Percentiles rank a stretch among this genome's conserved stretches.
These are phyloP conservation scores for Phycomyces nitens DNA, from an alignment of 192 early-diverging fungal genomes.

Conservation along the genomic window DNA sequence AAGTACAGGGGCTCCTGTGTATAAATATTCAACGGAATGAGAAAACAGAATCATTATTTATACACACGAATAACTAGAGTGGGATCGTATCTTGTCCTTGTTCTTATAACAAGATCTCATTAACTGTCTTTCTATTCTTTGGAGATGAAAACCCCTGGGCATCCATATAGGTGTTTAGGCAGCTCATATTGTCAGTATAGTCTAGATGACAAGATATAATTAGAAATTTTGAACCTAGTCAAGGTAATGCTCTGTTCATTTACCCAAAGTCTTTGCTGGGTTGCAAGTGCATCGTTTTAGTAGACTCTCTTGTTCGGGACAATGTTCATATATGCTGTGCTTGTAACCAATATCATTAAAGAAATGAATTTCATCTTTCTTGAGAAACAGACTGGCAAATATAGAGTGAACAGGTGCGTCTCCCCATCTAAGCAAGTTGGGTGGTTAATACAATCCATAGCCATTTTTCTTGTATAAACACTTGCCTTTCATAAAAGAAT, in stretches of 20 bases:
- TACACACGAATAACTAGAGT: no score
- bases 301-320: conserved; percentile 14
- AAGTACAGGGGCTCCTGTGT: no score
- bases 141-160: not conserved
- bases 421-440: conserved; percentile 49
- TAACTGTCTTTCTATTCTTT: conserved; percentile 7
- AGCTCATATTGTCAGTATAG: conserved; percentile 17
- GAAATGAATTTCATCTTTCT: conserved; percentile 60
- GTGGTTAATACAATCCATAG: not conserved
- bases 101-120: conserved; percentile 4
- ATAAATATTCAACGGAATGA: no score
- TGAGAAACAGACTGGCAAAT: conserved; percentile 53
- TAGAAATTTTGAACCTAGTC: not conserved
- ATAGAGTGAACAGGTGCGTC: conserved; percentile 74
- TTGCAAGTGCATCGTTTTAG: conserved; percentile 14
- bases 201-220: conserved; percentile 7
- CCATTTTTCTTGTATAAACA: not conserved
- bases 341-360: conserved; percentile 70
- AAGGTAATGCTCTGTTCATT: not conserved
- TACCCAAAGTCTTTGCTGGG: conserved; percentile 10
- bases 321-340: conserved; percentile 17
- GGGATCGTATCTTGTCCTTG: no score
- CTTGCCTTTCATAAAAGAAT: conserved; percentile 68
- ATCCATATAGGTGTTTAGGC: conserved; percentile 12
- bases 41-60: no score